phyloP scores from a whole-genome alignment of 2,329 filamentous ascomycete species.

The Reticulascus tulasneorum region DNA sequence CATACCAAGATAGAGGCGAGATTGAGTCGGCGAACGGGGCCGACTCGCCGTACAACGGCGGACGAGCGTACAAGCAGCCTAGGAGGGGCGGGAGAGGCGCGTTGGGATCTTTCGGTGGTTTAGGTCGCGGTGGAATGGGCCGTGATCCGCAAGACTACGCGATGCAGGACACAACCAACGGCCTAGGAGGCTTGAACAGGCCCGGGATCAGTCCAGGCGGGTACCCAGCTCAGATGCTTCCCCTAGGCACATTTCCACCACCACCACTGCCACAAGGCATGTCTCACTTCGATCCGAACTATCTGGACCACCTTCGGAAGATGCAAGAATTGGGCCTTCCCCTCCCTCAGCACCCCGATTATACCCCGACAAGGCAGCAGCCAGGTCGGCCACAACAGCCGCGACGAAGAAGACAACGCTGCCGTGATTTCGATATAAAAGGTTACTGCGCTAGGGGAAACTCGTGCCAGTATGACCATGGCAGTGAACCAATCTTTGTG shows the following conservation, averaged over 20 bases:
- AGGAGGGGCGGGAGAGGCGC: constrained; percentile 44
- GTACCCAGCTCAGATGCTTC: not conserved
- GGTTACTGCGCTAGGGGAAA: constrained; percentile 67
- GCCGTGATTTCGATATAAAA: constrained; percentile 68
- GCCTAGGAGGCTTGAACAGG: too few relatives aligned
- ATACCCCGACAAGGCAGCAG: not conserved
- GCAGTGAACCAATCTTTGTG: constrained; percentile 24
- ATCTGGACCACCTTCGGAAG: constrained; percentile 3
- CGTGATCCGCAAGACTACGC: too few relatives aligned
- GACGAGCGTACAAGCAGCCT: constrained; percentile 55
- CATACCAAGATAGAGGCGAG: constrained; percentile 25
- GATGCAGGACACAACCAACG: too few relatives aligned
- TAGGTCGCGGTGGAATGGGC: constrained; percentile 8
- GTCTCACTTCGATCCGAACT: constrained; percentile 52
- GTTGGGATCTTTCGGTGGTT: too few relatives aligned
- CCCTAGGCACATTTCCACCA: not conserved
- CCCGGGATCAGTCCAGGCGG: not conserved
- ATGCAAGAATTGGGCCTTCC: constrained; percentile 4
- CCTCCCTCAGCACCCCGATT: not conserved
- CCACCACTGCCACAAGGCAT: constrained; percentile 23
- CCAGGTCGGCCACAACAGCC: constrained; percentile 2
- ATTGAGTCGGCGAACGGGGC: constrained; percentile 16
- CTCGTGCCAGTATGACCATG: constrained; percentile 67
- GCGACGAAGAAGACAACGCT: constrained; percentile 44
- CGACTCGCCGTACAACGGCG: constrained; percentile 21